These are phyloP conservation scores for Domatiomyces catenatus DNA, from an alignment of 2,329 filamentous ascomycete genomes.

Conservation along the genomic window DNA sequence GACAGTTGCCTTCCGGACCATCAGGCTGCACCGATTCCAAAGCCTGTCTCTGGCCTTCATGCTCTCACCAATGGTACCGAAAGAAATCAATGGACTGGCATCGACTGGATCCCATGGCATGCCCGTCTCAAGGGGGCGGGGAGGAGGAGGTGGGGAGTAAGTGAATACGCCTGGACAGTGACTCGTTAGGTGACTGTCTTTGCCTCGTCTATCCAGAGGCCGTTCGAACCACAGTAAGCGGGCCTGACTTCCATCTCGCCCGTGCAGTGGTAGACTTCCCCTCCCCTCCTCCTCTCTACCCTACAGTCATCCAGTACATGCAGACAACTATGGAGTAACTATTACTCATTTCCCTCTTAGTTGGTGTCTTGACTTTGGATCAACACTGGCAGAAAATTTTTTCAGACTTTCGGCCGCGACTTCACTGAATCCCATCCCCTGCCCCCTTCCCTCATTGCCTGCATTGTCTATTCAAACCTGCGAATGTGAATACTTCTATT, in stretches of 20 bases:
- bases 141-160: too few relatives aligned
- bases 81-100: neutral
- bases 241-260: too few relatives aligned
- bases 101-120: neutral
- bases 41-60: neutral
- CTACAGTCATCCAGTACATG: neutral
- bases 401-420: neutral
- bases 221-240: too few relatives aligned
- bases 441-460: neutral
- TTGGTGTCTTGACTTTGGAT: neutral
- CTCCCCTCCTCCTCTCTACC: too few relatives aligned
- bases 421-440: neutral
- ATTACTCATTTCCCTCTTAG: neutral
- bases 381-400: neutral
- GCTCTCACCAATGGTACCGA: neutral
- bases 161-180: neutral
- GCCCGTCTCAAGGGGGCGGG: neutral
- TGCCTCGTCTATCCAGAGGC: neutral
- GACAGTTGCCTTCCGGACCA: too few relatives aligned
- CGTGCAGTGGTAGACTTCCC: neutral
- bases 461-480: neutral
- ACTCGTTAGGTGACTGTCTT: neutral
- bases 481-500: neutral
- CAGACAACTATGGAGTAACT: neutral
- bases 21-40: neutral